Base-by-base conservation (phyloP, 129 eudicot genomes). In the Chrysanthemum makinoi region DNA sequence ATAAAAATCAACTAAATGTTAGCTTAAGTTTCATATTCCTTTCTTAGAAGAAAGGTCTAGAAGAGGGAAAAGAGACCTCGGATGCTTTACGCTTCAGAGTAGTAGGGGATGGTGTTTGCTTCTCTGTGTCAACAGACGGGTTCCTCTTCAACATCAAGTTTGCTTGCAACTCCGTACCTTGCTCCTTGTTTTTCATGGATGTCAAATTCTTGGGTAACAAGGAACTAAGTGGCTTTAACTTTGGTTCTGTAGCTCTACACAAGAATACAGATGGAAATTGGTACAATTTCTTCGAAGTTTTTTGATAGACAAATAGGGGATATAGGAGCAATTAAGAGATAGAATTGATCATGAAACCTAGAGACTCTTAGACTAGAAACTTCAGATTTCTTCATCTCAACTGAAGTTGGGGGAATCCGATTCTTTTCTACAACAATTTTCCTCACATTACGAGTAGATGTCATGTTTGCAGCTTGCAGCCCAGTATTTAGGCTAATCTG, bases 11-110 rank as follows among this genome's bases (percentile, higher is more conserved):
- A 44, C 62, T 69, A 51, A 53, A 52, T 8, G 43, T 18, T 49
- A 65, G 46, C 16, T 22, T 68, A 69, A 20, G 75, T 77, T 62
- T 52, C 18, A 5, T 18, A 18, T 46, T 44, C 22, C n/a, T 13
- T 69, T 14, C 49, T 69, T 43, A 63, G 61, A 22, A 53, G 58
- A 79, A 22, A 48, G 74, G 22, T 48, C 47, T 16, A 35, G 28
- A 59, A 26, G 55, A 16, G 24, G 47, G 48, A 58, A 67, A 74
- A 70, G 10, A 20, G 66, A 94, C 98, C 98, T 89, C 92, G 24
- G 59, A 56, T 20, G 79, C 22, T 76, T 89, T 89, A 75, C 98
- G 83, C 79, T 94, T 94, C 66, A 84, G 74, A 47, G 83, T 79
- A 14, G 72, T 81, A 33, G 80, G 67, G 26, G 76, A 57, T 74